These are phyloP conservation scores for Spirogloea muscicola DNA, from an alignment of 139 green algal genomes.

Conservation along the genomic window DNA sequence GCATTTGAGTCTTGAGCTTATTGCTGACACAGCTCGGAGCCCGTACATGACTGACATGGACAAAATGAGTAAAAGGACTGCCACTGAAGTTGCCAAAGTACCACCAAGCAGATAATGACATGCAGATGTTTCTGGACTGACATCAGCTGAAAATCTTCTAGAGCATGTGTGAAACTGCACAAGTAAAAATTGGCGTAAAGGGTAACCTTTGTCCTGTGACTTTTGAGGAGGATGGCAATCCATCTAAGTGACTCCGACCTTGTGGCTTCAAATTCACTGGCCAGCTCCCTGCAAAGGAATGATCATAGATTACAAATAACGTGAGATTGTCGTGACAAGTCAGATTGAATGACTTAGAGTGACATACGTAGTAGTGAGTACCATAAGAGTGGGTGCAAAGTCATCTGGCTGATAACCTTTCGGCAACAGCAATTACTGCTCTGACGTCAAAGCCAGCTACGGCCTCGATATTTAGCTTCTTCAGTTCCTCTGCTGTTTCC, in stretches of 20 bases:
- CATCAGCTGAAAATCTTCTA: neutral
- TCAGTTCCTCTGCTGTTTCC: slow-evolving; percentile 44
- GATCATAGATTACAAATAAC: neutral
- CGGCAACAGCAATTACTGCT: slow-evolving; percentile 19
- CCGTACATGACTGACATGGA: too few species aligned
- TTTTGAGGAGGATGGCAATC: slow-evolving; percentile 58
- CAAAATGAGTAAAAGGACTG: too few species aligned
- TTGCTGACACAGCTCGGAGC: too few species aligned
- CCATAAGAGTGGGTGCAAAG: neutral
- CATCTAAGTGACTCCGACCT: slow-evolving; percentile 79
- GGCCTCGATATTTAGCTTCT: slow-evolving; percentile 13
- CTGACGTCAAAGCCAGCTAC: slow-evolving; percentile 40
- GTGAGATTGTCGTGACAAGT: neutral
- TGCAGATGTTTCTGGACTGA: too few species aligned
- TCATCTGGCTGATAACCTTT: neutral
- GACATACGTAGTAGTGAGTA: neutral
- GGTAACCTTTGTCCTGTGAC: slow-evolving; percentile 22
- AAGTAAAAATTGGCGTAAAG: neutral
- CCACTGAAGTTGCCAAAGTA: too few species aligned
- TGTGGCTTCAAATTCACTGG: slow-evolving; percentile 57
- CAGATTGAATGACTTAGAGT: neutral
- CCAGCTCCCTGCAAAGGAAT: slow-evolving; percentile 23
- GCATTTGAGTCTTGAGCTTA: too few species aligned
- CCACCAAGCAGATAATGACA: too few species aligned
- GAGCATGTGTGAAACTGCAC: neutral